Evolutionary conservation across 176 grass and related monocot species (phyloP), one percentile per base, ranked within the genome.

Genomic region (Saccharum officinarum): DNA sequence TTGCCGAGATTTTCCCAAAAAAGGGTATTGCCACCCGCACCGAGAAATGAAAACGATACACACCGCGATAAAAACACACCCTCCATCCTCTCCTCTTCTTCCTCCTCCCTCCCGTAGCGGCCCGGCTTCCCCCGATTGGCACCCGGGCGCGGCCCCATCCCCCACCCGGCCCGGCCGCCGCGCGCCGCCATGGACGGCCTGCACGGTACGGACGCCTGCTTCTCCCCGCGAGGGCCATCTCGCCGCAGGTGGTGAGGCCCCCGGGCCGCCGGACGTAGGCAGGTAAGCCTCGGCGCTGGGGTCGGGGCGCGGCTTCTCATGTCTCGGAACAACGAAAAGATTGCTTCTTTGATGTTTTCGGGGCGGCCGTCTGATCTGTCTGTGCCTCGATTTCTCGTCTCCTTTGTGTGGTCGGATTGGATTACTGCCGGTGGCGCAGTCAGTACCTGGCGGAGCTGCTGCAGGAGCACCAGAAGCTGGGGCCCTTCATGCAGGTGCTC

Each of bases 401-500:
- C 15, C 33, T 37, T 33, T 85, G 28, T 6, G 62, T 71, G 23
- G 61, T 37, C 83, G n/a, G 86, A 47, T 47, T 82, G 82, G 80
- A 73, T 78, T 60, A 22, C 72, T 33, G 67, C 16, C 55, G 67
- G 55, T 78, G 50, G 40, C 46, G 77, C 89, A 97, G 95, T 73
- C 90, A 91, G 69, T 97, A 97, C 85, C 82, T 97, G 83, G 80
- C 92, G 83, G 90, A 97, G 86, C 47, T 97, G 87, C 70, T 97
- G 64, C 90, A 90, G 68, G 95, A 97, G 89, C 87, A 93, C 69
- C 90, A 95, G 69, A 97, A 94, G 84, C 88, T 97, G 14, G 95
- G 91, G 25, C 92, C 95, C 26, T 97, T 97, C 90, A 85, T 92
- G 90, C 90, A 97, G 86, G 90, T 97, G 83, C 91, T 97, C 57